Base-by-base conservation (phyloP, 805 yeast species). In the Kluyveromyces wickerhamii region DNA sequence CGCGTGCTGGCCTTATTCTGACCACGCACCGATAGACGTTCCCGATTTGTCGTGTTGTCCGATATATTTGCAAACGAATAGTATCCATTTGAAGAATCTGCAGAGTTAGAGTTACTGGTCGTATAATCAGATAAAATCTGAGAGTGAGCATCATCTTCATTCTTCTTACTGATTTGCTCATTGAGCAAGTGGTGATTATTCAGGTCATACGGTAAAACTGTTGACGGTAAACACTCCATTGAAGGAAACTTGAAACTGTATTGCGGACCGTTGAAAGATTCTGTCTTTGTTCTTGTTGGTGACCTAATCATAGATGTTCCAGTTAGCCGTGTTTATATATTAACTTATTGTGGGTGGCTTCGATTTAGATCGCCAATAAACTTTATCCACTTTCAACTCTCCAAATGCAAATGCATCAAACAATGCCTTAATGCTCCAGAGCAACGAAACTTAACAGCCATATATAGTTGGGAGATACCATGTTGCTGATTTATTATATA, bases 191-290 rank as follows among this genome's bases (percentile, higher is more conserved):
- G 50, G 37, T 54, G 59, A 29, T 56, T 56, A 29, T 45, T 52
- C 42, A 51, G 29, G 14, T 46, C 49, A 16, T 39, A 38, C 15
- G 51, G 45, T 4, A 41, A 21, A 2, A 31, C 24, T 3, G 28
- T 29, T 4, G 38, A 32, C 15, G 42, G 48, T 25, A 44, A 29
- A 26, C 42, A 45, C 32, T 57, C 63, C 3, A 41, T 42, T 5
- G 57, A 51, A 11, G 69, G 69, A 35, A 63, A 65, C 35, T 54
- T 52, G 43, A 65, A 65, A 11, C 44, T 57, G 57, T 59, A 52
- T 40, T 64, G 69, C 2, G 59, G 46, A 4, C 69, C 69, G 16
- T 52, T 54, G 35, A 61, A 63, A 0, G 68, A 62, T 6, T 50
- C 41, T 1, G 67, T 55, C 43, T 60, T 63, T 19, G 61, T 49